Conservation (phyloP, 257 asterid genomes). For the Jasminum sambac region DNA sequence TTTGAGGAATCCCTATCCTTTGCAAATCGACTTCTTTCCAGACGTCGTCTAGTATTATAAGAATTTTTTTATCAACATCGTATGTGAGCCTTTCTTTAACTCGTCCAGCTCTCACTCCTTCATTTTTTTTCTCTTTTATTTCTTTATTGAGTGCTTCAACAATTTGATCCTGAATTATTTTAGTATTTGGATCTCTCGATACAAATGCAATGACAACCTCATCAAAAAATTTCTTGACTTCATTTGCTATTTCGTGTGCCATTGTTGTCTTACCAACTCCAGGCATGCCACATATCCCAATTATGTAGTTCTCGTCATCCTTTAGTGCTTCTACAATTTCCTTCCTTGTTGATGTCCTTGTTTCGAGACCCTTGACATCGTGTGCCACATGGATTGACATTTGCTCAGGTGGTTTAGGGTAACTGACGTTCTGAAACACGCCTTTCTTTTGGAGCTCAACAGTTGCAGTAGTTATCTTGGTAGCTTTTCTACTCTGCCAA, state of each 20-base stretch:
- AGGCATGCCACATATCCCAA: background rate
- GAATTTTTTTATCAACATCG: background rate
- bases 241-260: background rate
- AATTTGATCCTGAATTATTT: constrained; percentile 17
- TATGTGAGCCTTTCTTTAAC: constrained; percentile 21
- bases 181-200: background rate
- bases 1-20: too few relatives aligned
- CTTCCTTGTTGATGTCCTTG: background rate
- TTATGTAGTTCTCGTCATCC: background rate
- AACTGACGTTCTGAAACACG: background rate
- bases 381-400: background rate
- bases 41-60: background rate
- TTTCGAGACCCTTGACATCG: background rate
- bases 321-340: background rate
- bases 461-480: background rate
- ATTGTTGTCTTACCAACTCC: constrained; percentile 1
- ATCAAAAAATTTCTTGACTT: constrained; percentile 10
- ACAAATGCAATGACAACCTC: constrained; percentile 20
- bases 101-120: constrained; percentile 26
- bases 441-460: background rate
- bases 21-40: too few relatives aligned
- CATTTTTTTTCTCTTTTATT: background rate
- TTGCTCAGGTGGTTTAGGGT: background rate
- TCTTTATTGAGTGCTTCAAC: constrained; percentile 1
- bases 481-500: constrained; percentile 12